Evolutionary conservation across 257 asterid species (phyloP).

Genomic region (Solanum virginianum): DNA sequence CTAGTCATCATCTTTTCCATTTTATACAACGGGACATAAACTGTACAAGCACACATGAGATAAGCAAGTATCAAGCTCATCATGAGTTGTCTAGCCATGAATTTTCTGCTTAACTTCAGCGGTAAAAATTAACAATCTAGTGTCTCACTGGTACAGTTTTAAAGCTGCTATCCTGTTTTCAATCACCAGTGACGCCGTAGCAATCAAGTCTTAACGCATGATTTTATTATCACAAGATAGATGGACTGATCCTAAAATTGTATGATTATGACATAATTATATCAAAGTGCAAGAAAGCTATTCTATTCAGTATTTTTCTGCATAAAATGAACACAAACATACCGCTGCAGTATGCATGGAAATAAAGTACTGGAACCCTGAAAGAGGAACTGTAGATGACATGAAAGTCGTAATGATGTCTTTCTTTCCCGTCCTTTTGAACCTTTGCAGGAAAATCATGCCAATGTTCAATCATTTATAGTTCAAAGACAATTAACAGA

Average conservation of each 20-base stretch:
- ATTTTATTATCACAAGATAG: neutral
- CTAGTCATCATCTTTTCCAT: neutral
- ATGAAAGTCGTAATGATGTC: constrained; percentile 64
- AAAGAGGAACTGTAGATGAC: constrained; percentile 56
- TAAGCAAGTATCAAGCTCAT: neutral
- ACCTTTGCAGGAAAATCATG: constrained; percentile 32
- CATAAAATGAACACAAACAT: neutral
- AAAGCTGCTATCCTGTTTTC: neutral
- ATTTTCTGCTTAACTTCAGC: neutral
- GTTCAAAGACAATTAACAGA: neutral
- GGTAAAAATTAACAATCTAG: neutral
- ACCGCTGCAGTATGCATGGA: constrained; percentile 67
- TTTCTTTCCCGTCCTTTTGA: constrained; percentile 17
- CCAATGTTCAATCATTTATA: neutral
- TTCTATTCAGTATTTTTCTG: neutral
- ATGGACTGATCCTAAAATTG: neutral
- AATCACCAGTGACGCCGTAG: neutral
- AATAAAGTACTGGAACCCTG: constrained; percentile 79
- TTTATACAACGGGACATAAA: neutral
- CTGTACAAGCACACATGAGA: neutral
- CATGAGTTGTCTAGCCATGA: neutral
- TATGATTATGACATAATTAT: neutral
- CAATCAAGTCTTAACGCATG: neutral
- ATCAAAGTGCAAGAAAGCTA: neutral
- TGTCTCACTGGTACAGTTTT: neutral